Base-by-base conservation (phyloP, 2,329 filamentous ascomycete species). In the Huntiella moniliformis region DNA sequence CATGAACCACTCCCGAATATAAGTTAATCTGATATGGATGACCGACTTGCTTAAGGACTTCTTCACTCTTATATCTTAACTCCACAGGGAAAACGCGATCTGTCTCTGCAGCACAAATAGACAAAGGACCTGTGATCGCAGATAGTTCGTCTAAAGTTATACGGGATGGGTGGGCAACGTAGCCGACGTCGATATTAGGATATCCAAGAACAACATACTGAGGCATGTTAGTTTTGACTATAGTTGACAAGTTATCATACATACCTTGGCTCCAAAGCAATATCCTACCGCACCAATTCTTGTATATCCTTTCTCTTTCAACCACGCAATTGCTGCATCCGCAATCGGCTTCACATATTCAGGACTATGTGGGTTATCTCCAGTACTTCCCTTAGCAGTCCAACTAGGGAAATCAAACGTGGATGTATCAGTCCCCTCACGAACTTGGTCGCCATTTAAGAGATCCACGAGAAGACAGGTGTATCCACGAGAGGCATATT, bases 21-120 rank as follows among this genome's bases (percentile, higher is more conserved):
- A 92, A 65, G 59, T 71, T 82, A 58, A 91, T 79, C 63, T 92
- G 82, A 62, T 82, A 91, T 16, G 73, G 72, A 42, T 67, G 61
- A 28, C 67, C 68, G 3, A 63, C 64, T 57, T 74, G 65, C 48
- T 63, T 62, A 38, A 82, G 67, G 49, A 77, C 76, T n/a, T 61
- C 67, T 59, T 82, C 78, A 7, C 71, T 74, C 56, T 72, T 63
- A 64, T 79, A 70, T 47, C 79, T 70, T 61, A 75, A 70, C 55
- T 79, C 66, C 10, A 63, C 53, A 1, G 77, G 70, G 66, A 82
- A 82, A 58, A 81, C 77, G 11, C 50, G n/a, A 56, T 82, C 78
- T 16, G 66, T 73, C 64, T 82, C 74, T 53, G 67, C 68, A 7
- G 68, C 77, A 38, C 76, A 67, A 54, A 86, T 82, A 45, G 76